Base-by-base conservation (phyloP, 140 eudicot species). In the Ambrosia hybrid region DNA sequence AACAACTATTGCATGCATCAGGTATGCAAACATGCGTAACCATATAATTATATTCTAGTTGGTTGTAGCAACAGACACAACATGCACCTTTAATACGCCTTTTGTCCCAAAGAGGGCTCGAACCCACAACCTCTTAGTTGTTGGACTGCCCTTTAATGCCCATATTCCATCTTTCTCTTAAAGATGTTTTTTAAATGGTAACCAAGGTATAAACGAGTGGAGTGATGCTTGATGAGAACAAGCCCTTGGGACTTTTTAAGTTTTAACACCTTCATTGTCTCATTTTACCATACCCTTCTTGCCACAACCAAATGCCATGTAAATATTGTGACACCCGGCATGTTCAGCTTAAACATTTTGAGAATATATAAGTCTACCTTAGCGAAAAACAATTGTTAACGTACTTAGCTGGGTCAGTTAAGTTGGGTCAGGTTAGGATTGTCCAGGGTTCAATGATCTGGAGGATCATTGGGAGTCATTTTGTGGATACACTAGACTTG, bases 21-120 rank as follows among this genome's bases (percentile, higher is more conserved):
- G 55, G 59, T 72, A 43, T 64, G 48, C 67, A 13, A 16, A 51
- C 9, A 34, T 73, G 62, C 36, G 52, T 13, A 58, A 67, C 62
- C 45, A 57, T 75, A 66, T 39, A 62, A 60, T 45, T 62, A 51
- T 62, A 6, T 73, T 56, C 61, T 56, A 17, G 16, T 17, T 56
- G 61, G 61, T 56, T 56, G 61, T 21, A 21, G 30, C 30, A 21
- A 3, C 61, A 56, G 5, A 3, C 11, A 2, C 62, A 17, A 57
- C 34, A 8, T 8, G 51, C 62, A 21, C 62, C 66, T 60, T 34
- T 60, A 61, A 36, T 37, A 36, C 48, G 5, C 5, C 5, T 37
- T 62, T 37, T 62, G 30, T 6, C 3, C 9, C 11, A 1, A 0
- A 10, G 2, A 17, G 46, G 67, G 26, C 9, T 61, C 34, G 67